Base-by-base conservation (phyloP, 208 protist species). In the Leishmania tropica region DNA sequence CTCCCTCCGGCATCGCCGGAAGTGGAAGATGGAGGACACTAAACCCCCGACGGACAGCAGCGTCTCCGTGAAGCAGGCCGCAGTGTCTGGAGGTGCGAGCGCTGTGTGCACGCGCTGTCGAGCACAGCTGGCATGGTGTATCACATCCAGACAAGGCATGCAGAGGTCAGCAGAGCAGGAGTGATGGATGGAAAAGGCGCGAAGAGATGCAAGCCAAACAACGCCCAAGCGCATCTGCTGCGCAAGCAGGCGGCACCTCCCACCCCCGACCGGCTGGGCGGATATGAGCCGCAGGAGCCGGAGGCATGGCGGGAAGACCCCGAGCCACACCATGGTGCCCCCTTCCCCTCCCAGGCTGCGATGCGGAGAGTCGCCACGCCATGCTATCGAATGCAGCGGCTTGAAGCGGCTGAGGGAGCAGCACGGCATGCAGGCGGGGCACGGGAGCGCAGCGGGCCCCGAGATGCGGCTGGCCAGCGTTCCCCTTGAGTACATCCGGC, bases 151-250 rank as follows among this genome's bases (percentile, higher is more conserved):
- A 3, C 67, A 45, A 51, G 37, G 67, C 42, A 48, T 48, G 19
- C 19, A 48, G 67, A n/a, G 67, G 37, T 48, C n/a, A 71, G 65
- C 65, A 71, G 37, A 82, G 37, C 51, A 83, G 77, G 17, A 78
- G 40, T 65, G 45, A 37, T 24, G 58, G 24, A 79, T 6, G 58
- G 24, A 56, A 73, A 17, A 70, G 37, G 17, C 67, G 67, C 21
- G 40, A 28, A 47, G 37, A 47, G 40, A 19, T 72, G 67, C 67
- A 48, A 19, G 2, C 64, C 28, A 24, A 19, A 1, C 35, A 58
- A 7, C 53, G 5, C 17, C 21, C 3, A 24, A 58, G 53, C 21
- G 53, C 53, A 17, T 48, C 0, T 48, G 45, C 45, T 48, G 45
- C 8, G 45, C 21, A 58, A 24, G 53, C 53, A 24, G 6, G n/a